These are phyloP conservation scores for Rubia yunnanensis DNA, from an alignment of 257 asterid genomes.

Conservation along the genomic window DNA sequence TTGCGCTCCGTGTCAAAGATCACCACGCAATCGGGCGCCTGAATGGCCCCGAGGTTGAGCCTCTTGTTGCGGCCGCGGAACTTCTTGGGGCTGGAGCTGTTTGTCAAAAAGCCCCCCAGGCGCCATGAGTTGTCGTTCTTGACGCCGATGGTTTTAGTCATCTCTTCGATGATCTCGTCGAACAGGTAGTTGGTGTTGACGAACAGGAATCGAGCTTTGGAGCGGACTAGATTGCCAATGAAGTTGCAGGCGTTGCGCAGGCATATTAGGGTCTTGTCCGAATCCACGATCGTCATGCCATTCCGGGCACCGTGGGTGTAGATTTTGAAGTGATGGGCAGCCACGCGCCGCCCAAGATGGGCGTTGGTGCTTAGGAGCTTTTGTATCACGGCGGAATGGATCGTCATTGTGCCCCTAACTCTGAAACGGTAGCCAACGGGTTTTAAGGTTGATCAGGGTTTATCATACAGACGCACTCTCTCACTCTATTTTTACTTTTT, in stretches of 20 bases:
- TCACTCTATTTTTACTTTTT: too few relatives aligned
- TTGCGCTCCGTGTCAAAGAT: constrained; percentile 80
- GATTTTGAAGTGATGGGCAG: constrained; percentile 83
- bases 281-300: constrained; percentile 55
- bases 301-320: constrained; percentile 74
- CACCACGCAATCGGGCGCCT: constrained; percentile 82
- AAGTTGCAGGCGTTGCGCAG: constrained; percentile 84
- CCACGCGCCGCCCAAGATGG: constrained; percentile 81
- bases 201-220: constrained; percentile 64
- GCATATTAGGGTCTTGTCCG: constrained; percentile 84
- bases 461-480: neutral
- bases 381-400: constrained; percentile 74
- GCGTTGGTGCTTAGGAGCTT: constrained; percentile 79
- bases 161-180: constrained; percentile 72
- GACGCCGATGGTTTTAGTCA: constrained; percentile 50
- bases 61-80: constrained; percentile 83
- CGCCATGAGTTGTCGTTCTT: constrained; percentile 85
- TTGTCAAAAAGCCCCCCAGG: constrained; percentile 86
- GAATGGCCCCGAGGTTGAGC: constrained; percentile 50
- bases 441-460: neutral
- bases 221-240: constrained; percentile 66
- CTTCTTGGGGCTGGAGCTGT: constrained; percentile 74
- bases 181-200: constrained; percentile 74
- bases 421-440: neutral
- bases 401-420: constrained; percentile 42